phyloP scores from a whole-genome alignment of 192 early-diverging fungal genomes.

The Phlyctochytrium arcticum region DNA sequence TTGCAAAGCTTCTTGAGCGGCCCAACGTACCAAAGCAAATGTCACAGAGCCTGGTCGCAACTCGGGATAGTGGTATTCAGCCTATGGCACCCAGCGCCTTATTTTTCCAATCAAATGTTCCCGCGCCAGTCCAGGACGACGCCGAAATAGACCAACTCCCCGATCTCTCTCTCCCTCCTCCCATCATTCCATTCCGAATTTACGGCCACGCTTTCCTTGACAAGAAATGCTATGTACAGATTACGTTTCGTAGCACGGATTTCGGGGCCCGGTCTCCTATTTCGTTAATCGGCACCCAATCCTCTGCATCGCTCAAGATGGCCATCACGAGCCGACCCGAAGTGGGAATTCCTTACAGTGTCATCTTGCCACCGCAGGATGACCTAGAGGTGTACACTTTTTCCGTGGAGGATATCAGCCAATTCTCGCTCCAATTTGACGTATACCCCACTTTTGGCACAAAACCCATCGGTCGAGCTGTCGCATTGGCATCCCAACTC shows the following conservation, averaged over 20 bases:
- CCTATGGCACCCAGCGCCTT: conserved; percentile 48
- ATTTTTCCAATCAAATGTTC: conserved; percentile 22
- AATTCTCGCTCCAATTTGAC: conserved; percentile 88
- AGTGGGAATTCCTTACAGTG: conserved; percentile 81
- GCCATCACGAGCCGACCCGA: conserved; percentile 87
- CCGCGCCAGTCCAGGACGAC: conserved; percentile 41
- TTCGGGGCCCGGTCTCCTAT: conserved; percentile 29
- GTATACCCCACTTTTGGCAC: conserved; percentile 97
- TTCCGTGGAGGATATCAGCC: conserved; percentile 62
- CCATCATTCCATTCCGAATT: conserved; percentile 95
- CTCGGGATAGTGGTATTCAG: conserved; percentile 26
- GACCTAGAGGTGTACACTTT: conserved; percentile 78
- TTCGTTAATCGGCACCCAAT: conserved; percentile 41
- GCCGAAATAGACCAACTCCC: conserved; percentile 89
- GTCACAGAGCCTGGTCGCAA: neutral
- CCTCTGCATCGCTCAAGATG: conserved; percentile 71
- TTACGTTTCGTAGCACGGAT: conserved; percentile 45
- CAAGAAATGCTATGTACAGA: conserved; percentile 80
- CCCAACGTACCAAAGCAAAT: neutral
- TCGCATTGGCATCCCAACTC: conserved; percentile 73
- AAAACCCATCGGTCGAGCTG: conserved; percentile 83
- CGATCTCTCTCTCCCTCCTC: conserved; percentile 90
- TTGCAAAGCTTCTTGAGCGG: conserved; percentile 39
- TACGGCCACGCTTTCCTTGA: conserved; percentile 98
- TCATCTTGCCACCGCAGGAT: conserved; percentile 85